Conservation (phyloP, 257 asterid species). For the Buddleja alternifolia region DNA sequence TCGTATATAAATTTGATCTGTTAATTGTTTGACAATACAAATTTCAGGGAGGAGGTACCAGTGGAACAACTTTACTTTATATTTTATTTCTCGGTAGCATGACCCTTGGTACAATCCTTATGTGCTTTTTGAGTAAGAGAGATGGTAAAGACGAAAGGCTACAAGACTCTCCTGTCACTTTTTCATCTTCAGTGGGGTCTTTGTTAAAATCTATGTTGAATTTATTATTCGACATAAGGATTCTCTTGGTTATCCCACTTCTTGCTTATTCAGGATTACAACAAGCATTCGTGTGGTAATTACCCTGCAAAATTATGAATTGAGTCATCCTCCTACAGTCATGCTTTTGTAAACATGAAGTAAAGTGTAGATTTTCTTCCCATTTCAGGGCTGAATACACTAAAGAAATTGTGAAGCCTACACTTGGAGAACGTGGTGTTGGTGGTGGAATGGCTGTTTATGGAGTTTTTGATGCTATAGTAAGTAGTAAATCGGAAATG, state of each 20-base stretch:
- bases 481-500: conserved; percentile 44
- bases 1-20: neutral
- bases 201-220: conserved; percentile 54
- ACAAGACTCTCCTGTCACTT: conserved; percentile 43
- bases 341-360: neutral
- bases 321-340: neutral
- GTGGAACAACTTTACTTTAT: conserved; percentile 80
- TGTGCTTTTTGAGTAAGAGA: conserved; percentile 86
- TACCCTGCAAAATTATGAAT: conserved; percentile 9
- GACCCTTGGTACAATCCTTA: conserved; percentile 77
- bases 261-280: conserved; percentile 94
- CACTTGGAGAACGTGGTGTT: conserved; percentile 91
- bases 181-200: conserved; percentile 63
- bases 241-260: conserved; percentile 86
- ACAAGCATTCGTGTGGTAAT: conserved; percentile 94
- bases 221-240: conserved; percentile 65
- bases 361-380: conserved; percentile 6
- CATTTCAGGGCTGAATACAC: conserved; percentile 86
- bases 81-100: conserved; percentile 73
- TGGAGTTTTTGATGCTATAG: conserved; percentile 88
- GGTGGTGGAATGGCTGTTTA: conserved; percentile 97
- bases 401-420: conserved; percentile 80
- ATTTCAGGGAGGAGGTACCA: conserved; percentile 82
- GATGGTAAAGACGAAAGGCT: conserved; percentile 59
- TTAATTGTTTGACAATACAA: conserved; percentile 20